Base-by-base conservation (phyloP, 202 grass and related monocot species). In the Setaria italica region DNA sequence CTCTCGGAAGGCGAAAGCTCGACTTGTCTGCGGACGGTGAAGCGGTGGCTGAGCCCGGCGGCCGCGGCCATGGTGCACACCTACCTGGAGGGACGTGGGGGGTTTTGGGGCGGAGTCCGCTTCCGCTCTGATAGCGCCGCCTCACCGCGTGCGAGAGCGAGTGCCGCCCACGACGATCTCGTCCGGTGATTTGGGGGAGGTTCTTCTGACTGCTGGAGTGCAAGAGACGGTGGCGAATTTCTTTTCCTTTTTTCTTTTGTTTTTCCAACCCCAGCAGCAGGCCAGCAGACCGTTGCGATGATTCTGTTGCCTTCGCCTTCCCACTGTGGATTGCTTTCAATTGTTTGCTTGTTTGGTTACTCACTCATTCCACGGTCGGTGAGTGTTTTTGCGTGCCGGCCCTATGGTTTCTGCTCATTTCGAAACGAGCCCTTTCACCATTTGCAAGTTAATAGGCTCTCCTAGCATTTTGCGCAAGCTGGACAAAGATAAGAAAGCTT, bases 251-350 rank as follows among this genome's bases (percentile, higher is more conserved):
- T 5, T 6, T 11, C 0, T 35, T 37, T 75, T 16, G 42, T 34
- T 33, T 1, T 20, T 4, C 20, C 21, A 6, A 17, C 42, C 34
- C 16, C 47, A 6, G 39, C 39, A 41, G 25, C 25, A 41, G 39
- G n/a, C 53, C 13, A 80, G 80, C 43, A 80, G 85, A 90, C 89
- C 85, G 89, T 90, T 90, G 89, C 45, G 77, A 65, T 79, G 85
- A 76, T 84, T 80, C 75, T 46, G 53, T 58, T 53, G 39, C 67
- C 16, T 66, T 65, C 59, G 55, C 46, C 55, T 58, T 15, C 13
- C 51, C 68, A 42, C n/a, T 32, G 59, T 9, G 49, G 42, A 43
- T 10, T 53, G 87, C 57, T 89, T 67, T 84, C 87, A 71, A 77
- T 76, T 39, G 33, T 20, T 76, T 82, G 45, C 75, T 54, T 45